Base-by-base conservation (phyloP, 495 filamentous ascomycete genomes). In the Penicillium macrosclerotiorum region DNA sequence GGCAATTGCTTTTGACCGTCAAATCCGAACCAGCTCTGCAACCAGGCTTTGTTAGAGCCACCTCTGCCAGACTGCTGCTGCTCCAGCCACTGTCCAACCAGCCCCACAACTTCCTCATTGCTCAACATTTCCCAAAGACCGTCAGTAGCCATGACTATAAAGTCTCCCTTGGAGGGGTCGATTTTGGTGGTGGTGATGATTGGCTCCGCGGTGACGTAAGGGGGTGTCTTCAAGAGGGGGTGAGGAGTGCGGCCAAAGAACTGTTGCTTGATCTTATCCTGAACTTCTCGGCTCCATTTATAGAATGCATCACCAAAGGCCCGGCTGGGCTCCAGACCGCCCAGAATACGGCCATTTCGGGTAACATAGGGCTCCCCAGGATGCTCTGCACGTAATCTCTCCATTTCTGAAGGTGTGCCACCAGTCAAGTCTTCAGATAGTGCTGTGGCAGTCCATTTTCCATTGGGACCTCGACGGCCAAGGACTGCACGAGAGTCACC, bases 121-220 rank as follows among this genome's bases (percentile, higher is more conserved):
- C 88, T 96, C 38, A 99, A 74, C 92, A 97, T 97, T 69, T 99
- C 94, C 93, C 94, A 99, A 9, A 99, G 75, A 2, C 94, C 94
- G 59, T 99, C 94, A 0, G 94, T 95, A 4, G 94, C 94, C 76
- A 99, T 83, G 39, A 99, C 91, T 4, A 99, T 71, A 54, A 99
- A 99, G 58, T 97, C 94, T 34, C 93, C 93, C 47, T 85, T 85
- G 31, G 85, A 79, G 8, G 93, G 93, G 51, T 95, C 81, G 41
- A 99, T 84, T 64, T 92, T 86, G 23, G 93, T 96, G n/a, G 89
- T 95, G 5, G 90, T 97, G 35, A 99, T 78, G 27, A 96, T 75
- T 8, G 93, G 93, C 69, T 99, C 93, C 4, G 94, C 94, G 5
- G 94, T 99, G 14, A 99, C 94, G 59, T 99, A 99, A 0, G 94